Base-by-base conservation (phyloP, 441 rosid genomes). In the Euphorbia schlechtendalii region DNA sequence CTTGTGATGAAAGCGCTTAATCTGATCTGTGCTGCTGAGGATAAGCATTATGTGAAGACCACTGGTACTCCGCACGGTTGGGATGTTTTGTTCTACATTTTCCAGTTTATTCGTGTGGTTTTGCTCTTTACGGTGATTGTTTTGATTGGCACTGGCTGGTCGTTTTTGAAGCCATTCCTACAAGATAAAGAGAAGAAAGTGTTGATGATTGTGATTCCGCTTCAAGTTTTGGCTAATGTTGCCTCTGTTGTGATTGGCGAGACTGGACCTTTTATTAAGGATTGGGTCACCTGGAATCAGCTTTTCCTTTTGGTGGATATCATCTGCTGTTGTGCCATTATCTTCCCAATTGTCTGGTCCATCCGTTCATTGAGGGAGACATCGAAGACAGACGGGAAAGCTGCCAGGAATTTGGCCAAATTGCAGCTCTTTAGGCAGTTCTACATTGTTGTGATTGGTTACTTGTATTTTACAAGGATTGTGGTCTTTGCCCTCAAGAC, bases 311-410 rank as follows among this genome's bases (percentile, higher is more conserved):
- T 94, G 56, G 92, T 87, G 6, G 94, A 94, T 78, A 91, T 94
- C 25, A 81, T 89, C 67, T 91, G 99, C 61, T 94, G 99, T 58
- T 94, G 91, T 38, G 98, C 98, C 0, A 94, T 85, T 61, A 89
- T 94, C 17, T 91, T 91, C 86, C 99, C 98, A 0, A 87, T 94
- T 11, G 96, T 94, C 0, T 94, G 99, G 99, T 91, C 98, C 2
- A 94, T 94, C 45, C 69, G 99, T 8, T 81, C 96, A 0, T 69
- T 86, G 75, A 89, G 86, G 52, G 98, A 91, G 73, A 94, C 96
- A 0, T 91, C 96, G 0, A 94, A 91, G 78, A 89, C 98, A 0
- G 99, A 82, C 24, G 96, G 99, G 45, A 89, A 83, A 81, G 98
- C 96, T 0, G 99, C 98, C 0, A 83, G 83, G 73, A 94, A 94